A percentile compares a stretch with the other conserved stretches of the same genome.
phyloP scores from a whole-genome alignment of 306 rosid genomes.

The Trifolium repens region DNA sequence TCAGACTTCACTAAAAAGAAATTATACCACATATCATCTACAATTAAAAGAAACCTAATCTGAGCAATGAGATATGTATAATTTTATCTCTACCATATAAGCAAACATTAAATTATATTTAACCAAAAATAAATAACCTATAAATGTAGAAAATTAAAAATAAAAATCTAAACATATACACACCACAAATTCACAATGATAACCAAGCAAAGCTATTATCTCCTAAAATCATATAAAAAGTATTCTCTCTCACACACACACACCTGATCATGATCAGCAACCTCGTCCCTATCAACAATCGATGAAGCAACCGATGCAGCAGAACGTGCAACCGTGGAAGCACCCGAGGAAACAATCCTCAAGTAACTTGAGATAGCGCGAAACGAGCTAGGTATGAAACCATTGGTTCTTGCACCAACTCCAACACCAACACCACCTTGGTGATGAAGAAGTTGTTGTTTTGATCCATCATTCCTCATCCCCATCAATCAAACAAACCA shows the following conservation, averaged over 20 bases:
- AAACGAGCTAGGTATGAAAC: conserved; percentile 79
- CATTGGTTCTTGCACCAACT: conserved; percentile 60
- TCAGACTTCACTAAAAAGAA: background rate
- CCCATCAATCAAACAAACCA: conserved; percentile 64
- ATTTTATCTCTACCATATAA: conserved; percentile 22
- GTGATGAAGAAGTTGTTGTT: conserved; percentile 60
- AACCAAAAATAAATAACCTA: conserved; percentile 36
- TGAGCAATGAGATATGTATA: background rate
- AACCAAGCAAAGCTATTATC: conserved; percentile 24
- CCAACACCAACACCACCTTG: conserved; percentile 54
- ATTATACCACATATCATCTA: background rate
- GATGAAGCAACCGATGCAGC: conserved; percentile 95
- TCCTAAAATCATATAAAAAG: conserved; percentile 25
- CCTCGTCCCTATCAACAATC: conserved; percentile 83
- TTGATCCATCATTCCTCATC: conserved; percentile 87
- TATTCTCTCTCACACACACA: conserved; percentile 39
- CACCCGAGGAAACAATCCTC: conserved; percentile 88
- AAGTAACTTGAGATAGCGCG: conserved; percentile 87
- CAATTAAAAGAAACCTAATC: conserved; percentile 25
- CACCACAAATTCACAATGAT: conserved; percentile 3
- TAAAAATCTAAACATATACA: background rate
- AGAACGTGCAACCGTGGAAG: conserved; percentile 92
- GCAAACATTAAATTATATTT: background rate
- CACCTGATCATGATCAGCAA: conserved; percentile 80
- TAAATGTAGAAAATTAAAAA: conserved; percentile 24